A percentile compares a stretch with the other conserved stretches of the same genome.
These are phyloP conservation scores for Eucalyptus paniculata DNA, from an alignment of 345 rosid genomes.

Conservation along the genomic window DNA sequence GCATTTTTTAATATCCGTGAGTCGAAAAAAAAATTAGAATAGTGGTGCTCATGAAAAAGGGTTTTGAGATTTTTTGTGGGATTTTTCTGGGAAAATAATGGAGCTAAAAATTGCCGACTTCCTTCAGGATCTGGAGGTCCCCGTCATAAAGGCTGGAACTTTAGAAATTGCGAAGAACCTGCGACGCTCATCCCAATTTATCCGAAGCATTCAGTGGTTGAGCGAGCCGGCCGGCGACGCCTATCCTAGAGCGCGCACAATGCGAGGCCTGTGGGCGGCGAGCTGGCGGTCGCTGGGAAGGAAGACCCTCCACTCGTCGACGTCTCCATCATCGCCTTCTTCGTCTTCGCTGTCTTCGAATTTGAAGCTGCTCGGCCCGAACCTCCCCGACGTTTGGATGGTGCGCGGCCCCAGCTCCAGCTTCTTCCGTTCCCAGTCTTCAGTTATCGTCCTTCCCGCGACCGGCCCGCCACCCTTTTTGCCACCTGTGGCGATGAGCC, in stretches of 20 bases:
- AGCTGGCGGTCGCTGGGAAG: not conserved
- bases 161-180: no score
- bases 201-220: no score
- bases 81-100: no score
- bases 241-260: not conserved
- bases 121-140: no score
- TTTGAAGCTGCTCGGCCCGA: constrained; percentile 2
- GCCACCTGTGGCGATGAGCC: not conserved
- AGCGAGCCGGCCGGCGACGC: no score
- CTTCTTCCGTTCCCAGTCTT: not conserved
- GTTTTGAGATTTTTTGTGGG: no score
- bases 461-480: not conserved
- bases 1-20: no score
- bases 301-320: not conserved
- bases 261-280: not conserved
- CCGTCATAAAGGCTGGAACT: no score
- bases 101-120: no score
- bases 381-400: constrained; percentile 4
- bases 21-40: no score
- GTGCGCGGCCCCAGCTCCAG: not conserved
- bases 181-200: no score
- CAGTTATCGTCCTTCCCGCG: not conserved
- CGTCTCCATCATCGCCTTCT: not conserved
- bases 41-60: no score
- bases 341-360: not conserved